phyloP scores from a whole-genome alignment of 192 early-diverging fungal species.

The Mortierella antarctica region DNA sequence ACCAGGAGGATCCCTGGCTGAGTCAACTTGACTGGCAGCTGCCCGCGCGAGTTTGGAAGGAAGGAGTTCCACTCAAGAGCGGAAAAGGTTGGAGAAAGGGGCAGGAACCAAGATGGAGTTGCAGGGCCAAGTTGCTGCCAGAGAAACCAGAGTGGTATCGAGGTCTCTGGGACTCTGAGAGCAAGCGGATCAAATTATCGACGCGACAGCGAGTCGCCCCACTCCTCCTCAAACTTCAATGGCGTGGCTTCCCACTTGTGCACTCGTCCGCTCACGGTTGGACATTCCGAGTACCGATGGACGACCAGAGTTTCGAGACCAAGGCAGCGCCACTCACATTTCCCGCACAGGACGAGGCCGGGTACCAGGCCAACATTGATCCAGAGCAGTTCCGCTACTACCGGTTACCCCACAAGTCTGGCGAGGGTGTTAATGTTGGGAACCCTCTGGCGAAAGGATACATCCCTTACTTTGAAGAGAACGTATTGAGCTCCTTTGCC shows the following conservation, averaged over 20 bases:
- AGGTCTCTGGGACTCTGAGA: slow-evolving; percentile 75
- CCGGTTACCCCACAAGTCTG: slow-evolving; percentile 89
- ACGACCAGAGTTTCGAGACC: slow-evolving; percentile 41
- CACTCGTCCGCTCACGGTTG: slow-evolving; percentile 78
- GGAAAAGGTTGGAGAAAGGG: slow-evolving; percentile 40
- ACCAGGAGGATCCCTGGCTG: slow-evolving; percentile 82
- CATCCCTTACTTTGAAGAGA: slow-evolving; percentile 81
- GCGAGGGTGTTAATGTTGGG: slow-evolving; percentile 80
- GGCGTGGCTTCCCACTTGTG: slow-evolving; percentile 85
- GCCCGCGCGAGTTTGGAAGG: slow-evolving; percentile 43
- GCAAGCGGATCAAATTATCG: slow-evolving; percentile 70
- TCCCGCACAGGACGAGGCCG: slow-evolving; percentile 38
- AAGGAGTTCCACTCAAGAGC: slow-evolving; percentile 47
- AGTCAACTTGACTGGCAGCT: slow-evolving; percentile 80
- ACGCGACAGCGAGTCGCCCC: slow-evolving; percentile 80
- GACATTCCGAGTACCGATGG: slow-evolving; percentile 79
- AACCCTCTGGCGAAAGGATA: slow-evolving; percentile 91
- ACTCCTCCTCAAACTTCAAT: slow-evolving; percentile 84
- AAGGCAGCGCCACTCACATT: slow-evolving; percentile 28
- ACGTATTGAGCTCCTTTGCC: slow-evolving; percentile 79
- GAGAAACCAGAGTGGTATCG: slow-evolving; percentile 86
- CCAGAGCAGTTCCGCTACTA: slow-evolving; percentile 66
- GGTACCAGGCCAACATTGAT: slow-evolving; percentile 58
- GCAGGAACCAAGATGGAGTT: slow-evolving; percentile 58
- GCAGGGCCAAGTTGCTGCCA: slow-evolving; percentile 56